Percentiles rank a stretch among this genome's conserved stretches.
These are phyloP conservation scores for Eragrostis tef DNA, from an alignment of 202 grass and related monocot genomes.

Conservation along the genomic window DNA sequence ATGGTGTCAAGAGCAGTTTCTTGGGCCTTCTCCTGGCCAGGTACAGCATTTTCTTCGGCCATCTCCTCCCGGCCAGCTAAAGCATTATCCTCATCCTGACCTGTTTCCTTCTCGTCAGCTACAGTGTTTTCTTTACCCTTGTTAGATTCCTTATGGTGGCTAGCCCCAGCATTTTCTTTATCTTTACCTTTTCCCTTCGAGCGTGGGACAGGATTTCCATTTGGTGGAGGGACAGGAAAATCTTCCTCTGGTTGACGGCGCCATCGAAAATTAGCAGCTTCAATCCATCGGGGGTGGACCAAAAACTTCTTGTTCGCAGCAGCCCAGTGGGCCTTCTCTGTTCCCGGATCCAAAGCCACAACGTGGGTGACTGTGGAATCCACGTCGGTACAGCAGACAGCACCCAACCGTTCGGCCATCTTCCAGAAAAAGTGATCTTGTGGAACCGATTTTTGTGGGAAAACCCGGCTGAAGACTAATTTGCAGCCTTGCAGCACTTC, in stretches of 20 bases:
- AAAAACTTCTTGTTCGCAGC: constrained; percentile 70
- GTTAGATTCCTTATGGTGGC: background rate
- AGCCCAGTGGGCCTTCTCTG: constrained; percentile 77
- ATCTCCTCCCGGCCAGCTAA: background rate
- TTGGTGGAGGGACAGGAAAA: constrained; percentile 46
- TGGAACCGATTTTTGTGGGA: constrained; percentile 43
- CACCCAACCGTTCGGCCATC: constrained; percentile 79
- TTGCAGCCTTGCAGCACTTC: constrained; percentile 83
- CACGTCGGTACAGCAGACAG: constrained; percentile 58
- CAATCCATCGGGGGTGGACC: constrained; percentile 79
- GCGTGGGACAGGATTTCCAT: background rate
- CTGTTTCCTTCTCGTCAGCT: background rate
- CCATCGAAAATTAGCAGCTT: constrained; percentile 76
- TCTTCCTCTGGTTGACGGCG: constrained; percentile 62
- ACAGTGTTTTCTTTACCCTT: background rate
- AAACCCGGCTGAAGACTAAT: constrained; percentile 78
- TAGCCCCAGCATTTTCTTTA: constrained; percentile 13
- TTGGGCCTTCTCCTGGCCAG: background rate
- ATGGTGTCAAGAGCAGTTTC: background rate
- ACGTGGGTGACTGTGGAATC: constrained; percentile 76
- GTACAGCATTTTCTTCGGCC: background rate
- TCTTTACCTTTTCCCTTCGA: constrained; percentile 29
- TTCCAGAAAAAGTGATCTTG: constrained; percentile 76
- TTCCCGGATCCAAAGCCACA: constrained; percentile 54
- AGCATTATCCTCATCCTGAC: background rate